Conservation (phyloP, 2,329 filamentous ascomycete species). For the Microsporum canis region DNA sequence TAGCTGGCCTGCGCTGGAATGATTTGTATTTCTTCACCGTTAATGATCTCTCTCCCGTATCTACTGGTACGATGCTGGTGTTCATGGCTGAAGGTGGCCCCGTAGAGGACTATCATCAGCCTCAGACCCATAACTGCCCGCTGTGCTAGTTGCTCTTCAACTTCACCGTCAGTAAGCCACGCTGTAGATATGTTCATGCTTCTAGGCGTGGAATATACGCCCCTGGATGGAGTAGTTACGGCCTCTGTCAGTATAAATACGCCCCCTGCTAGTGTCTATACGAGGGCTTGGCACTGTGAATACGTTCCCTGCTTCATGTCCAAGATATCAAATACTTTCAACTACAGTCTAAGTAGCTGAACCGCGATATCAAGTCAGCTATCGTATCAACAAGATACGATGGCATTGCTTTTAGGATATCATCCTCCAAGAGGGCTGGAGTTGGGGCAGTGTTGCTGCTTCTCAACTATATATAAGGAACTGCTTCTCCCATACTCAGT, state of each 20-base stretch:
- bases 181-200: not conserved
- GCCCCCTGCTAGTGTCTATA: conserved; percentile 1
- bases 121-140: not conserved
- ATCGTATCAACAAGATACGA: not conserved
- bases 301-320: not conserved
- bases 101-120: not conserved
- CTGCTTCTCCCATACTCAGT: not conserved
- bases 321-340: not conserved
- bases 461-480: not conserved
- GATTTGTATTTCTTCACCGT: not conserved
- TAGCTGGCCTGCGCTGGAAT: not conserved
- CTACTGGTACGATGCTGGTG: not conserved
- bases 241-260: conserved; percentile 1
- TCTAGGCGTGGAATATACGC: not conserved
- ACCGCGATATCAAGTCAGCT: not conserved
- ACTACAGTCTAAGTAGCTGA: not conserved
- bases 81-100: not conserved
- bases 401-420: not conserved
- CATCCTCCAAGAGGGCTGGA: not conserved
- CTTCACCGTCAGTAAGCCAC: not conserved
- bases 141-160: not conserved
- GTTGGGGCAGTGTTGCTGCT: not conserved
- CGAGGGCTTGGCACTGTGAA: not conserved
- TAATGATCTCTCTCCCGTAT: not conserved
- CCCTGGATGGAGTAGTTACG: not conserved